Evolutionary conservation across 2,329 filamentous ascomycete species (phyloP), one percentile per base, ranked within the genome.

Genomic region (Pezicula rhizophila): DNA sequence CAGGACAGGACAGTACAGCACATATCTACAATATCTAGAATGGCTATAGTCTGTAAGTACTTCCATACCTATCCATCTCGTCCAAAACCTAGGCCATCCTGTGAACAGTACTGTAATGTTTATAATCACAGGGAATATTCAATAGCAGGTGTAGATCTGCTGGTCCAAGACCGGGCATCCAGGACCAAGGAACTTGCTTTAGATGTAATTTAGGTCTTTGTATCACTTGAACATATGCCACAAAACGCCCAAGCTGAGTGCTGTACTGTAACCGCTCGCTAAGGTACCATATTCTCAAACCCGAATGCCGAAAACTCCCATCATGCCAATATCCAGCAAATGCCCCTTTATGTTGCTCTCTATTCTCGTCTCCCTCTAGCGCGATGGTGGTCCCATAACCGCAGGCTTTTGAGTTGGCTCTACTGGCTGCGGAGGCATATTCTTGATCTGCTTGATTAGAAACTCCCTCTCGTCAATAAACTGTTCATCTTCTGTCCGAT

Each of bases 381-480:
- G 52, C 43, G 54, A 47, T 42, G 62, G 61, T 17, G 57, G 57
- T 39, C 57, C 60, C 37, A 66, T 42, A 8, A 64, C 54, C 20
- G 63, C 60, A 23, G 64, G 64, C 52, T 65, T 66, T 47, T 66
- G 64, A 18, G 60, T 57, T 25, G 64, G 63, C 48, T 66, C 64
- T 25, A 83, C 73, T 3, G 80, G 80, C 46, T 71, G 74, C 2
- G 76, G 64, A 4, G 81, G 79, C 78, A 85, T 80, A 56, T 80
- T 84, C 58, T 76, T 76, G 62, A 99, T 97, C 68, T 96, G 91
- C 69, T 95, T 92, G 62, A 99, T 91, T 61, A 99, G 73, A 65
- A 97, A 99, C 60, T 93, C 92, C 64, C 95, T 89, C 75, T 99
- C 93, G 64, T 99, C 93, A 57, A 91, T 93, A 66, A 99, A 99